These are phyloP conservation scores for Flammula alnicola DNA, from an alignment of 1,284 basidiomycete genomes.

Conservation along the genomic window DNA sequence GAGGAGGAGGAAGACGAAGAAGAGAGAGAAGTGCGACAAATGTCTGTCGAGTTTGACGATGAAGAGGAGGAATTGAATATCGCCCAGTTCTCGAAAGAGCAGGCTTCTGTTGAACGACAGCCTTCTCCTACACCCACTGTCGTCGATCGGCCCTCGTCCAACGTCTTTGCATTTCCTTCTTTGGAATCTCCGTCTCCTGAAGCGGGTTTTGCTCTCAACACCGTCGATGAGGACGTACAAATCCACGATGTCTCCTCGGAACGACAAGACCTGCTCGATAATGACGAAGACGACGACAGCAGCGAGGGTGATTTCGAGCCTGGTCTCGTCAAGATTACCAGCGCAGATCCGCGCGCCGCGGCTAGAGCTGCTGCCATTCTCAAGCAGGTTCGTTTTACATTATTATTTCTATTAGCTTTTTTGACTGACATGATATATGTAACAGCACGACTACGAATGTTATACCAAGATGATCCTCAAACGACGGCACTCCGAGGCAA, in stretches of 20 bases:
- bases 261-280: constrained; percentile 13
- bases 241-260: constrained; percentile 11
- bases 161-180: no score
- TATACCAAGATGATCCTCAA: constrained; percentile 61
- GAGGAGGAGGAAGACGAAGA: constrained; percentile 24
- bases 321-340: constrained; percentile 75
- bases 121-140: no score
- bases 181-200: no score
- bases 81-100: no score
- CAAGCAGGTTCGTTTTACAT: constrained; percentile 62
- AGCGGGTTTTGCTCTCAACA: no score
- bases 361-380: constrained; percentile 90
- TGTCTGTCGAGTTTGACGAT: constrained; percentile 23
- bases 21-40: constrained; percentile 35
- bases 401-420: constrained; percentile 8
- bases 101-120: no score
- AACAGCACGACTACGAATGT: constrained; percentile 85
- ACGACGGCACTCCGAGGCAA: constrained; percentile 29
- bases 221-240: no score
- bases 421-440: constrained; percentile 8
- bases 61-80: constrained; percentile 26
- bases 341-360: constrained; percentile 80
- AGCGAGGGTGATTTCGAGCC: constrained; percentile 42
- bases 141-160: no score
- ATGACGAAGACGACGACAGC: constrained; percentile 38